Base-by-base conservation (phyloP, 306 rosid genomes). In the Mimosa bimucronata region DNA sequence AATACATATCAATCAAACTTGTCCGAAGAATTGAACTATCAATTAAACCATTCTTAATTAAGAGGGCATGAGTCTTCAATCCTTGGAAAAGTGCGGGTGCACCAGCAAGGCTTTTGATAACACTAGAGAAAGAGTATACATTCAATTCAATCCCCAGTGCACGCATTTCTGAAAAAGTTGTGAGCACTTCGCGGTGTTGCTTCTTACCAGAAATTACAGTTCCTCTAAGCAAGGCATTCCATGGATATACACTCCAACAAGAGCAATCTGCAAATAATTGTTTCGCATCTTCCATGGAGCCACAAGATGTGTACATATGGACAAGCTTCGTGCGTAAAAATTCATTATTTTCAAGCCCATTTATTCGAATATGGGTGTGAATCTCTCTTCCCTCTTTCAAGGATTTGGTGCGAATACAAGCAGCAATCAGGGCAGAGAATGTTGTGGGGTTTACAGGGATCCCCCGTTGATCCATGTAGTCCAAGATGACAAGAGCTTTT, bases 41-140 rank as follows among this genome's bases (percentile, higher is more conserved):
- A 28, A 84, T n/a, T 10, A 91, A 87, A 16, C 98, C 98, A 71
- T 91, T 93, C 87, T 93, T 91, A 42, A 93, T 64, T 87, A 93
- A 70, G 66, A 93, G 89, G 41, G 86, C 92, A 65, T 90, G 98
- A 19, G 87, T 74, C 87, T 88, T 91, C 70, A 86, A 79, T 5
- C 98, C 97, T 58, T 91, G 97, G 7, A 37, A 64, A 77, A 93
- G 84, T 0, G 98, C 93, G 0, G 91, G 44, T 1, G 97, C 91
- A 1, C 97, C 94, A 0, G 94, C 97, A 15, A 91, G 85, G 64
- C 98, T 87, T 87, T 93, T 91, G 80, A 91, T 88, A 31, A 90
- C 90, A 82, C 72, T 93, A 18, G 94, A 86, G 82, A 90, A 93
- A 74, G 87, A 82, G 58, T 91, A 91, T 74, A 91, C 97, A 82